Conservation (phyloP, 116 monocot genomes). For the Papilionanthe hybrid region DNA sequence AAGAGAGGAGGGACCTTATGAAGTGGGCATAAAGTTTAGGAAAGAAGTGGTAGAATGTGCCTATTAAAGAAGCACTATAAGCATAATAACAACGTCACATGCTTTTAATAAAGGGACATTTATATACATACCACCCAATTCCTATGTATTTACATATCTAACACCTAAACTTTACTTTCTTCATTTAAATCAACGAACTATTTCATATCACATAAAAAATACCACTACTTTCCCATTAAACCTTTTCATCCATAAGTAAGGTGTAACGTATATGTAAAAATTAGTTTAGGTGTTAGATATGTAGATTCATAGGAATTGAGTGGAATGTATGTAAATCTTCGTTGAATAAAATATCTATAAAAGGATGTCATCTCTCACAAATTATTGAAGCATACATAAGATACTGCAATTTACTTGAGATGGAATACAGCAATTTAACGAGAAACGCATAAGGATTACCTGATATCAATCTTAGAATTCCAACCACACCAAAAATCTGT, state of each 20-base stretch:
- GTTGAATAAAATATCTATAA: neutral
- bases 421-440: neutral
- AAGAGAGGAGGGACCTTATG: neutral
- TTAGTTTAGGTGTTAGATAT: too few relatives aligned
- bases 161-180: too few relatives aligned
- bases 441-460: slow-evolving; percentile 15
- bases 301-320: too few relatives aligned
- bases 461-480: slow-evolving; percentile 36
- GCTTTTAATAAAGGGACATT: neutral
- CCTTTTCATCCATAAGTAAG: too few relatives aligned
- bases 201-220: too few relatives aligned
- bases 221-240: too few relatives aligned
- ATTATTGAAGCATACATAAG: neutral
- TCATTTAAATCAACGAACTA: too few relatives aligned
- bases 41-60: neutral
- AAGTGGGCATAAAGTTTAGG: neutral
- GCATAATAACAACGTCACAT: neutral
- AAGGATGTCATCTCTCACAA: neutral
- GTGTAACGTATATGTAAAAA: too few relatives aligned
- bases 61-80: neutral
- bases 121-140: too few relatives aligned
- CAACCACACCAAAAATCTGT: slow-evolving; percentile 32
- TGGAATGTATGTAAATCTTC: too few relatives aligned
- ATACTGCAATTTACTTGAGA: slow-evolving; percentile 1
- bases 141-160: too few relatives aligned